These are phyloP conservation scores for Apiotrichum montevideense DNA, from an alignment of 1,284 basidiomycete species.

Conservation along the genomic window DNA sequence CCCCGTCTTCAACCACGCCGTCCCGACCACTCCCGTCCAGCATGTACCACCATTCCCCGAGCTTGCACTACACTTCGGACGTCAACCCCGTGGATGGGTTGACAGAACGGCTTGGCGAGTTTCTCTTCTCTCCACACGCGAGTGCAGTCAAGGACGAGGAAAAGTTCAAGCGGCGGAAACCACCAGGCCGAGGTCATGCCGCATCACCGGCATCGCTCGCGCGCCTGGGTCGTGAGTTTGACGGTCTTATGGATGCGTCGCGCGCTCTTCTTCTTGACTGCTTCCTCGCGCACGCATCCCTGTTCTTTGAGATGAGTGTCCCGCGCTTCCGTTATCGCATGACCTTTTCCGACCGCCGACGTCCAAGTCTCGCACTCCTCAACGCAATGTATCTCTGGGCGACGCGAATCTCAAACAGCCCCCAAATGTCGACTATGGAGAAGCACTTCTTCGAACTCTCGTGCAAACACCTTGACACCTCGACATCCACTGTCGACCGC, in stretches of 20 bases:
- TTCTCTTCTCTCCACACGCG: conserved; percentile 31
- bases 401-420: conserved; percentile 35
- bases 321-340: conserved; percentile 39
- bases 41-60: conserved; percentile 24
- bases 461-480: conserved; percentile 29
- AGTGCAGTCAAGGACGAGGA: conserved; percentile 16
- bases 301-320: conserved; percentile 43
- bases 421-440: conserved; percentile 29
- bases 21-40: conserved; percentile 8
- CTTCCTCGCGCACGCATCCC: conserved; percentile 33
- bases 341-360: conserved; percentile 33
- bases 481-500: conserved; percentile 33
- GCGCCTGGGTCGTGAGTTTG: conserved; percentile 24
- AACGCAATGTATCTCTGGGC: conserved; percentile 46
- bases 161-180: conserved; percentile 10
- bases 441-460: conserved; percentile 34
- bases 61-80: conserved; percentile 26
- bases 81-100: conserved; percentile 29
- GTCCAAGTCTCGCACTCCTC: conserved; percentile 36
- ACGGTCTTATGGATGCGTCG: conserved; percentile 31
- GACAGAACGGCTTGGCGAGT: conserved; percentile 38
- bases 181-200: not conserved
- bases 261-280: conserved; percentile 32
- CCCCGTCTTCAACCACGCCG: not conserved
- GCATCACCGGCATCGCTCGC: conserved; percentile 2